These are phyloP conservation scores for Pythium pyrilobum DNA, from an alignment of 352 stramenopile genomes.

Conservation along the genomic window DNA sequence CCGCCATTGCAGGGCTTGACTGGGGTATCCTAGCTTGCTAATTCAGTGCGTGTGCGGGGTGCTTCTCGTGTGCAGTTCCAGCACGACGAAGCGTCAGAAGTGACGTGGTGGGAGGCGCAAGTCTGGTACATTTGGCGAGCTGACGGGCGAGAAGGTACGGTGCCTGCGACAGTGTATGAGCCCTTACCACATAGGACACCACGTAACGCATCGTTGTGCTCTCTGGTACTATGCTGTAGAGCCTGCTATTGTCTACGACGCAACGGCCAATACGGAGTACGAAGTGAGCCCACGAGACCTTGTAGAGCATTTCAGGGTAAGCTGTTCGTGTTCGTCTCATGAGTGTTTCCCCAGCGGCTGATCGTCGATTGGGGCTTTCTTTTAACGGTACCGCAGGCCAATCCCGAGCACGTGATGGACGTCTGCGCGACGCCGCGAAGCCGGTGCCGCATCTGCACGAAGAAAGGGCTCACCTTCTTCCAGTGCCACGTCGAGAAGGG, in stretches of 20 bases:
- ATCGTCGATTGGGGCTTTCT: neutral
- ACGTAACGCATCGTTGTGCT: too few species aligned
- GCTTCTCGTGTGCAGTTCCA: constrained; percentile 42
- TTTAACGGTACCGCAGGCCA: constrained; percentile 23
- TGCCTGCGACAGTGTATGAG: too few species aligned
- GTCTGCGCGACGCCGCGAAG: constrained; percentile 38
- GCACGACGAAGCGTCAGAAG: constrained; percentile 53
- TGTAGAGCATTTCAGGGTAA: constrained; percentile 51
- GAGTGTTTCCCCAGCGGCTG: too few species aligned
- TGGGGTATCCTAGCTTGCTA: too few species aligned
- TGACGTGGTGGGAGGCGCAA: constrained; percentile 77
- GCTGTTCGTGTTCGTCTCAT: too few species aligned
- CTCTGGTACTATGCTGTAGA: too few species aligned
- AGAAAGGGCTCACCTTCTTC: constrained; percentile 39
- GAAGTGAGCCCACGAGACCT: constrained; percentile 44
- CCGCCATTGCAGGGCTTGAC: neutral
- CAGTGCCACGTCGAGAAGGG: constrained; percentile 70
- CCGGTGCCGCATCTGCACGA: constrained; percentile 40
- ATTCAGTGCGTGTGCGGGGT: neutral
- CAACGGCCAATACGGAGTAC: constrained; percentile 31
- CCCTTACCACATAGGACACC: too few species aligned
- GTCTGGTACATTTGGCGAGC: constrained; percentile 80
- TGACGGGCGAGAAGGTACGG: constrained; percentile 51
- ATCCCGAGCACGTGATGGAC: constrained; percentile 72
- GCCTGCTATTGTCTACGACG: constrained; percentile 46